Evolutionary conservation across 495 filamentous ascomycete species (phyloP), one percentile per base, ranked within the genome.

Genomic region (Penicillium turbatum): DNA sequence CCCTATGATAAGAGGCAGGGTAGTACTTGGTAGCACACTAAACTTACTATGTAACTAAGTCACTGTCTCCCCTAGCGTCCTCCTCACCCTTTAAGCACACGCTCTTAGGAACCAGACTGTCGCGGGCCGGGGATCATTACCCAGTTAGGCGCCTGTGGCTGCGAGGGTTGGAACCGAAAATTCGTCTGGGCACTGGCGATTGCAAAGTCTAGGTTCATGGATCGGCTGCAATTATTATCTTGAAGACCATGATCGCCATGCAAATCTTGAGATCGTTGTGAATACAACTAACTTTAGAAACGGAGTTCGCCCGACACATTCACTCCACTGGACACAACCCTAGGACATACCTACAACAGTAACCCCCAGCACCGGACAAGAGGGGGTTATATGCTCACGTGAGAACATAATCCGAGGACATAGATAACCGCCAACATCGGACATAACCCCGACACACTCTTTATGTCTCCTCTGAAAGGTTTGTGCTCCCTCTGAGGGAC

Each of bases 71-170:
- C 49, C 49, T 51, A 26, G 39, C 49, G 17, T 43, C 39, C 19
- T 51, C 37, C 35, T 49, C 38, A 21, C n/a, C 13, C 29, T 26
- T 42, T 51, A 16, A 4, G 38, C 29, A 8, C 49, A 51, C 49
- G 49, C 30, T 1, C 38, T 51, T 1, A 34, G 13, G 32, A 38
- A 53, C 32, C 8, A n/a, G 24, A 24, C 16, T 8, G 17, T 46
- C 35, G 44, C 24, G 27, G 47, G 34, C 54, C 52, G 54, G 48
- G 41, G 35, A 57, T 61, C 59, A 13, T 48, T 61, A 31, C 59
- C 59, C 32, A n/a, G 11, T 61, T 54, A 13, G 48, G 58, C 16
- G 11, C 29, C 19, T 2, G 39, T 51, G 41, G 41, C 50, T 44
- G 40, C 41, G 24, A 53, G 40, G 51, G 40, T 53, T 45, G 32